phyloP scores from a whole-genome alignment of 2,329 filamentous ascomycete genomes.

The Xylariaceae sp. region DNA sequence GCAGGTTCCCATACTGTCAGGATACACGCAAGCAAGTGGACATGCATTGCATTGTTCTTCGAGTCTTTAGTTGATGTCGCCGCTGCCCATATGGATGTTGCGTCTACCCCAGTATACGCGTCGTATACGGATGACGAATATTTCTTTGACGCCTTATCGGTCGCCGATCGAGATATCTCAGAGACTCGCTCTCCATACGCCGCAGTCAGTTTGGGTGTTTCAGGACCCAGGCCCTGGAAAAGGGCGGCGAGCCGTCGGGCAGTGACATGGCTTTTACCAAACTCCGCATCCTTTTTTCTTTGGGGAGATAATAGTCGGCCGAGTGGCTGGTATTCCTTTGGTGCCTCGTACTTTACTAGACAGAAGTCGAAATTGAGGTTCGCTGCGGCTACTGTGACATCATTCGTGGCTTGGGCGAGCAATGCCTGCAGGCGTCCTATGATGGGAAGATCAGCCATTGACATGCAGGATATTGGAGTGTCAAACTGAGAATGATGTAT shows the following conservation, averaged over 20 bases:
- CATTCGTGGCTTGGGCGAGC: slow-evolving; percentile 2
- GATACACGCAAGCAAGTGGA: slow-evolving; percentile 4
- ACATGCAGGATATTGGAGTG: too few species aligned
- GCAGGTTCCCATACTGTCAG: neutral
- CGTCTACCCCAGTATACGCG: slow-evolving; percentile 4
- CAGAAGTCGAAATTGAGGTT: slow-evolving; percentile 41
- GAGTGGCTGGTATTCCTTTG: slow-evolving; percentile 33
- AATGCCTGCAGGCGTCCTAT: neutral
- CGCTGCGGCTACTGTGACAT: slow-evolving; percentile 9
- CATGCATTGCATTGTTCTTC: slow-evolving; percentile 1
- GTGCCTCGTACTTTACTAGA: slow-evolving; percentile 38
- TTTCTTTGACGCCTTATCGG: neutral
- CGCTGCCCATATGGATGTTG: slow-evolving; percentile 6
- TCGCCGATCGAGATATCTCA: neutral
- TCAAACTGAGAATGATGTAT: too few species aligned
- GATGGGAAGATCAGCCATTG: too few species aligned
- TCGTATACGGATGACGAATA: neutral
- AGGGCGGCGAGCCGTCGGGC: slow-evolving; percentile 38
- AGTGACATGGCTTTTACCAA: slow-evolving; percentile 33
- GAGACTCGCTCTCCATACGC: slow-evolving; percentile 18
- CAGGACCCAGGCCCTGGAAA: slow-evolving; percentile 33
- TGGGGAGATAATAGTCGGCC: slow-evolving; percentile 28
- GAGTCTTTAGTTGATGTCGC: slow-evolving; percentile 2
- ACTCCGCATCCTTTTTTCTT: slow-evolving; percentile 35
- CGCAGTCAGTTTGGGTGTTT: slow-evolving; percentile 30